Conservation (phyloP, 176 grass and related monocot genomes). For the Avena insularis region DNA sequence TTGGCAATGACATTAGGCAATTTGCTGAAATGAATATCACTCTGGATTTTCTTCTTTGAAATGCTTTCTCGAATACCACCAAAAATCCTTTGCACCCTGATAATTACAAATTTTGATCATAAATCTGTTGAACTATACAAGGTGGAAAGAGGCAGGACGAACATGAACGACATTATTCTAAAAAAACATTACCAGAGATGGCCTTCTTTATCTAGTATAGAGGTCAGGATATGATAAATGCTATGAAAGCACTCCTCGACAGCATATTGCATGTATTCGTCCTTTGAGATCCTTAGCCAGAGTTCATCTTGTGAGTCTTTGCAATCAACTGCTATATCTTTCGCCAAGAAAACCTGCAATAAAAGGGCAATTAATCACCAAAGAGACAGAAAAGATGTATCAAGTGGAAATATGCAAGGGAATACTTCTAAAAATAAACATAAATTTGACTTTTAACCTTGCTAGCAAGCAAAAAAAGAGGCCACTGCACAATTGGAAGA, state of each 20-base stretch:
- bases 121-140: constrained; percentile 17
- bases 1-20: constrained; percentile 77
- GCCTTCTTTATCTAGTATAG: constrained; percentile 82
- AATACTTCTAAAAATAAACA: constrained; percentile 4
- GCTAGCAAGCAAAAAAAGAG: constrained; percentile 93
- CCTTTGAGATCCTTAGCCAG: constrained; percentile 80
- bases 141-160: background rate
- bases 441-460: constrained; percentile 57
- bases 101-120: constrained; percentile 39
- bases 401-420: background rate
- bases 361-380: background rate
- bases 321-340: constrained; percentile 82
- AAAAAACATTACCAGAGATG: constrained; percentile 60
- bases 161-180: background rate
- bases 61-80: constrained; percentile 62
- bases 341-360: constrained; percentile 86
- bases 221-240: constrained; percentile 66
- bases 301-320: constrained; percentile 82
- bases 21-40: constrained; percentile 55
- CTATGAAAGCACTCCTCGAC: constrained; percentile 79
- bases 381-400: background rate
- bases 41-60: constrained; percentile 48
- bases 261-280: constrained; percentile 93
- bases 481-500: constrained; percentile 90
- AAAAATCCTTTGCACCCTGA: constrained; percentile 82